phyloP scores from a whole-genome alignment of 805 yeast genomes.

The Myxozyma sirexii region DNA sequence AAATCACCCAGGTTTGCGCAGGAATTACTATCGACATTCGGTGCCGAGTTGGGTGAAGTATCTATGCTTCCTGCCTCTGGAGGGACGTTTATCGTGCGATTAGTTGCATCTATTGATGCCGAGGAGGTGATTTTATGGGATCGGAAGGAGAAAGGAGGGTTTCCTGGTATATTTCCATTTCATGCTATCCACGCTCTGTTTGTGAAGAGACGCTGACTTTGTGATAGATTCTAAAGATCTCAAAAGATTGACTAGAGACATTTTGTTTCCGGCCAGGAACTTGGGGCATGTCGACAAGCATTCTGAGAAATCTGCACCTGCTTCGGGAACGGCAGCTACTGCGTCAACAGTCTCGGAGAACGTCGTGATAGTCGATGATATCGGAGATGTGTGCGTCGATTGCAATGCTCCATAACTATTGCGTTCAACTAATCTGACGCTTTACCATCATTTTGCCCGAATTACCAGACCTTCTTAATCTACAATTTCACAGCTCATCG shows the following conservation, averaged over 20 bases:
- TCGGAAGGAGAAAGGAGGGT: slow-evolving; percentile 65
- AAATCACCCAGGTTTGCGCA: slow-evolving; percentile 51
- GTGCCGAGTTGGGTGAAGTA: slow-evolving; percentile 57
- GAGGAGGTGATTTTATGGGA: slow-evolving; percentile 57
- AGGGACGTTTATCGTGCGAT: slow-evolving; percentile 64
- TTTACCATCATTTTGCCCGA: neutral
- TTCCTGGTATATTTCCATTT: slow-evolving; percentile 58
- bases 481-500: too few species aligned
- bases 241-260: slow-evolving; percentile 66
- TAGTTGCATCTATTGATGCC: slow-evolving; percentile 46
- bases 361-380: slow-evolving; percentile 3
- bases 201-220: too few species aligned
- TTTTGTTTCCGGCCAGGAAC: slow-evolving; percentile 54
- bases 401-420: slow-evolving; percentile 1
- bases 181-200: too few species aligned
- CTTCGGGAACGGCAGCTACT: neutral
- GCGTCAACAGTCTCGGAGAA: neutral
- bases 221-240: slow-evolving; percentile 68
- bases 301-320: neutral
- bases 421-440: neutral
- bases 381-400: slow-evolving; percentile 13
- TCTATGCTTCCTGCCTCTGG: slow-evolving; percentile 51
- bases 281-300: slow-evolving; percentile 67
- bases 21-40: slow-evolving; percentile 83
- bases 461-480: too few species aligned